Conservation (phyloP, 2,329 filamentous ascomycete species). For the Penicillium polonicum region DNA sequence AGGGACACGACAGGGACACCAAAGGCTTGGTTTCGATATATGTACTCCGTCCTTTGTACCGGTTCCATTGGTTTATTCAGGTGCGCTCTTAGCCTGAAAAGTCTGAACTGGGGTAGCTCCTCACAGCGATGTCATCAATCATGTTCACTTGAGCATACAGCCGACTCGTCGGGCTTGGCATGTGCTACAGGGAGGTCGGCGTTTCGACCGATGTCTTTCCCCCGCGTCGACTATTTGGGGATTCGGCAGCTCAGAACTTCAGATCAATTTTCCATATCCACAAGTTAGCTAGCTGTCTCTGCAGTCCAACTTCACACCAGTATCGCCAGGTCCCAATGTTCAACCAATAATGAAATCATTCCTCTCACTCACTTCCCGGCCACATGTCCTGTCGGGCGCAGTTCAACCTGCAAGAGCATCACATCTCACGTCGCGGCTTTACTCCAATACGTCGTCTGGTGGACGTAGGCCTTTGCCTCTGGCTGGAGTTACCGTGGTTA, state of each 20-base stretch:
- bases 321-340: neutral
- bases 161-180: constrained; percentile 8
- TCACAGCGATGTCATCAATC: neutral
- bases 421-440: neutral
- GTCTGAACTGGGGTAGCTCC: neutral
- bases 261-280: neutral
- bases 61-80: too few species aligned
- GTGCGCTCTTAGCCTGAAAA: too few species aligned
- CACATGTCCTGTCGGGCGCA: neutral
- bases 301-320: too few species aligned
- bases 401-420: neutral
- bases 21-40: too few species aligned
- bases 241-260: neutral
- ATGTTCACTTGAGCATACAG: neutral
- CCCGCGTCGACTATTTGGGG: neutral
- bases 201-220: neutral
- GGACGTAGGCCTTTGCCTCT: constrained; percentile 27
- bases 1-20: too few species aligned
- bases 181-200: neutral
- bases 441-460: constrained; percentile 4
- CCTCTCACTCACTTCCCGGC: neutral
- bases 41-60: too few species aligned
- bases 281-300: neutral
- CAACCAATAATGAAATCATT: constrained; percentile 2
- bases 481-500: constrained; percentile 52